phyloP scores from a whole-genome alignment of 2,329 filamentous ascomycete species.

The Fusarium irregulare region DNA sequence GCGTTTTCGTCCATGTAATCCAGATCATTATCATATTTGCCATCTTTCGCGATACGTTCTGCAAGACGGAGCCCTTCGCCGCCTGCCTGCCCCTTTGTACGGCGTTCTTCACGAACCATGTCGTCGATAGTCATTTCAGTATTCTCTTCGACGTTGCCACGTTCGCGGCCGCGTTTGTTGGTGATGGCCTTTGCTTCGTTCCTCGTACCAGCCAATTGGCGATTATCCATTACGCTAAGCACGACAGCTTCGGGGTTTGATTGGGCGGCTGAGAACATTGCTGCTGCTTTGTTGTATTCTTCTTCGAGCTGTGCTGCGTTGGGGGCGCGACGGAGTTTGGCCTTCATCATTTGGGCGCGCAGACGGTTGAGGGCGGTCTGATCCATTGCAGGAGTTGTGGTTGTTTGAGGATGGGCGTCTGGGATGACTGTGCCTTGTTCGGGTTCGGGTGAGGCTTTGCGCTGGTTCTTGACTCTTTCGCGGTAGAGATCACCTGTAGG shows the following conservation, averaged over 20 bases:
- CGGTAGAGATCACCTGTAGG: constrained; percentile 88
- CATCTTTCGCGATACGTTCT: constrained; percentile 93
- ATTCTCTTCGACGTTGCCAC: constrained; percentile 88
- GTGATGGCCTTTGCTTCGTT: constrained; percentile 81
- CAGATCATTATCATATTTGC: constrained; percentile 88
- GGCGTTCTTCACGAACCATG: constrained; percentile 94
- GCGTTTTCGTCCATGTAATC: constrained; percentile 99
- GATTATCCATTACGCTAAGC: constrained; percentile 87
- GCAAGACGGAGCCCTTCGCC: constrained; percentile 86
- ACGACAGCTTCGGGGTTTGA: constrained; percentile 74
- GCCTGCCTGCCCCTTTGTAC: constrained; percentile 80
- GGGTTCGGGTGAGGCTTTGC: constrained; percentile 53
- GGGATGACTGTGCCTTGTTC: constrained; percentile 69
- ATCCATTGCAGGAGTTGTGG: constrained; percentile 64
- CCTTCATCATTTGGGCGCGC: constrained; percentile 95
- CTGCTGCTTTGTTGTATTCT: constrained; percentile 82
- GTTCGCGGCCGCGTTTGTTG: constrained; percentile 84
- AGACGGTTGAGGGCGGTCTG: constrained; percentile 87
- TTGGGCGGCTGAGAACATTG: constrained; percentile 66
- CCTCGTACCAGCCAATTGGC: constrained; percentile 80
- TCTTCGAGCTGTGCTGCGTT: constrained; percentile 82
- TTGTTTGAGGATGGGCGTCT: constrained; percentile 54
- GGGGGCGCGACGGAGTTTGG: constrained; percentile 82
- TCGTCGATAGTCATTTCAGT: constrained; percentile 96
- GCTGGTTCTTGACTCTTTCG: constrained; percentile 74